Evolutionary conservation across 352 stramenopile species (phyloP), one percentile per base, ranked within the genome.

Genomic region (Pseudoperonospora humuli): DNA sequence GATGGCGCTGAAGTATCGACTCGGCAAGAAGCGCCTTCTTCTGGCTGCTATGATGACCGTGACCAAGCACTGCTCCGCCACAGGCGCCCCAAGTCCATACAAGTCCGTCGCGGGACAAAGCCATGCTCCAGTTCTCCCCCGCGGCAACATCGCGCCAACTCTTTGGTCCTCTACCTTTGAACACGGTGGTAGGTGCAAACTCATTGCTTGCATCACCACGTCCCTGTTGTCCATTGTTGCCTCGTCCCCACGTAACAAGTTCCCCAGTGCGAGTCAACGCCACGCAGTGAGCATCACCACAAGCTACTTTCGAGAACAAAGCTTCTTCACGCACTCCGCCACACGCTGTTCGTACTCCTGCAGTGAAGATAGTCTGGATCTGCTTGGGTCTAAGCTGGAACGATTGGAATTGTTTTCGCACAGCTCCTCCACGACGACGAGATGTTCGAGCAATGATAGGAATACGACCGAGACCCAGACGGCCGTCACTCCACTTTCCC

Each of bases 31-130:
- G 31, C 3, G 40, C 44, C 32, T 60, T 54, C 19, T 50, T 61
- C 27, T 50, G 33, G 9, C 27, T 51, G 17, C 43, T 47, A 49
- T 54, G 50, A 1, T 59, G 19, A 5, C 51, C 48, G 25, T 78
- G 63, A 7, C 80, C 77, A 9, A 90, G 69, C 1, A 90, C 81
- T 19, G 86, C 64, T 14, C 71, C 59, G 1, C 70, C 75, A 39
- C 57, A 75, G 0, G 63, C 73, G 1, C 86, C 86, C 86, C 87
- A 96, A 1, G 72, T 72, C 62, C 83, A 94, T 25, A 95, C 66
- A 14, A 67, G 45, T 0, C 84, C 87, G 8, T 70, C 42, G 2
- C 34, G 44, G 11, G 84, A 73, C 6, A 95, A 57, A 10, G 75
- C 80, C 57, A 96, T 64, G 20, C 65, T 79, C 64, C 84, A 95